These are phyloP conservation scores for Globisporangium ultimum DNA, from an alignment of 352 stramenopile genomes.

Conservation along the genomic window DNA sequence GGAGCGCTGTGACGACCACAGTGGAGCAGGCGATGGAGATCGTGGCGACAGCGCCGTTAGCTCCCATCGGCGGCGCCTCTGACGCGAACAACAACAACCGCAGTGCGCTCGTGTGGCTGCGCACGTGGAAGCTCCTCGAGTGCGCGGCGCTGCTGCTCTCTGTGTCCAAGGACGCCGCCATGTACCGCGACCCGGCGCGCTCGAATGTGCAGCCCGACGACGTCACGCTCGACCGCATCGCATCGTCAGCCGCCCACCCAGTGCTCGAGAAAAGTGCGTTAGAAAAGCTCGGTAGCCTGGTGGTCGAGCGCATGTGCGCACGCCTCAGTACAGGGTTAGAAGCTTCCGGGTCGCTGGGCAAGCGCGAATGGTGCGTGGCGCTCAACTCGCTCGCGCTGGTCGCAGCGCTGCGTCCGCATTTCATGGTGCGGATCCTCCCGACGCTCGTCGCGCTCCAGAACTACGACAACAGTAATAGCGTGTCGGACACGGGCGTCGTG, in stretches of 20 bases:
- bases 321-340: constrained; percentile 20
- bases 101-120: constrained; percentile 49
- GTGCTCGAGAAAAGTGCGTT: constrained; percentile 35
- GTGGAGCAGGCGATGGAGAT: constrained; percentile 46
- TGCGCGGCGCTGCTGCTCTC: constrained; percentile 49
- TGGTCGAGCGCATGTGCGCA: constrained; percentile 41
- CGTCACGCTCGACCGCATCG: constrained; percentile 53
- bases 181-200: constrained; percentile 69
- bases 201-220: constrained; percentile 74
- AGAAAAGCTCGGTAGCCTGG: constrained; percentile 31
- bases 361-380: constrained; percentile 52
- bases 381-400: constrained; percentile 72
- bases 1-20: constrained; percentile 32
- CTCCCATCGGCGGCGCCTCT: constrained; percentile 3
- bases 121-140: constrained; percentile 61
- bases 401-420: constrained; percentile 54
- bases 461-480: constrained; percentile 17
- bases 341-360: constrained; percentile 19
- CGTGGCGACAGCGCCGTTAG: constrained; percentile 27
- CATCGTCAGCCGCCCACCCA: constrained; percentile 14
- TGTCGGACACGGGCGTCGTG: constrained; percentile 29
- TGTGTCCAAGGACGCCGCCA: constrained; percentile 43
- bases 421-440: constrained; percentile 51
- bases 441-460: constrained; percentile 35
- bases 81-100: constrained; percentile 42